Percentiles rank a stretch among this genome's conserved stretches.
phyloP scores from a whole-genome alignment of 495 filamentous ascomycete genomes.

The Jackrogersella minutella region DNA sequence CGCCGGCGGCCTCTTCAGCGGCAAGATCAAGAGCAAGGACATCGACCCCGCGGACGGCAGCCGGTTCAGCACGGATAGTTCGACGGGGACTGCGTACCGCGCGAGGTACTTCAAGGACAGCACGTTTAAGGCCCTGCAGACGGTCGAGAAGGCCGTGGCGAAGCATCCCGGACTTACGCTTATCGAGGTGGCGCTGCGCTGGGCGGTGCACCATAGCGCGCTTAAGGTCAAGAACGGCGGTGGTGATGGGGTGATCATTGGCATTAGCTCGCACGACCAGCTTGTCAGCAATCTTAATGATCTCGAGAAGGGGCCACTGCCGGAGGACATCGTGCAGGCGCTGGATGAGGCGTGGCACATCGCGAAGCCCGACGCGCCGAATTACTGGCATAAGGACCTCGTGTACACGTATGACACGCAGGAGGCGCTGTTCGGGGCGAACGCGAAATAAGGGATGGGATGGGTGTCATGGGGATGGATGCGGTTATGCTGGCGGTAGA shows the following conservation, averaged over 20 bases:
- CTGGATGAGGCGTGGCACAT: conserved; percentile 81
- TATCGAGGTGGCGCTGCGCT: conserved; percentile 84
- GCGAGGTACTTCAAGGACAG: conserved; percentile 81
- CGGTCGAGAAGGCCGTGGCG: conserved; percentile 76
- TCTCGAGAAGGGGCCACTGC: conserved; percentile 86
- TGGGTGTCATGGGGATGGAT: too few species aligned
- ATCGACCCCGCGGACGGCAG: conserved; percentile 66
- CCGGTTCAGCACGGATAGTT: conserved; percentile 68
- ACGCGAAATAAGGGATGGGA: conserved; percentile 48
- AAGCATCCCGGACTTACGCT: conserved; percentile 75
- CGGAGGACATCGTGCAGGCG: conserved; percentile 80
- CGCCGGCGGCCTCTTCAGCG: conserved; percentile 83
- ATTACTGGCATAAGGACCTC: conserved; percentile 81
- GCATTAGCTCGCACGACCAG: conserved; percentile 77
- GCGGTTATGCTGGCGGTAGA: too few species aligned
- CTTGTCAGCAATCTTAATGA: conserved; percentile 77
- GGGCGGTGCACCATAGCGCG: conserved; percentile 81
- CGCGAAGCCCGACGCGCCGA: conserved; percentile 68
- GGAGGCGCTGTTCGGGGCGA: conserved; percentile 66
- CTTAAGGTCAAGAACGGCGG: conserved; percentile 78
- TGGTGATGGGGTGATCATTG: conserved; percentile 83
- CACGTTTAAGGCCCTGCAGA: conserved; percentile 76
- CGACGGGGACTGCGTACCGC: conserved; percentile 71
- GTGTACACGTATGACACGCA: conserved; percentile 78
- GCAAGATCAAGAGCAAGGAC: conserved; percentile 81